Conservation (phyloP, 176 grass and related monocot species). For the Neostapfia colusana region DNA sequence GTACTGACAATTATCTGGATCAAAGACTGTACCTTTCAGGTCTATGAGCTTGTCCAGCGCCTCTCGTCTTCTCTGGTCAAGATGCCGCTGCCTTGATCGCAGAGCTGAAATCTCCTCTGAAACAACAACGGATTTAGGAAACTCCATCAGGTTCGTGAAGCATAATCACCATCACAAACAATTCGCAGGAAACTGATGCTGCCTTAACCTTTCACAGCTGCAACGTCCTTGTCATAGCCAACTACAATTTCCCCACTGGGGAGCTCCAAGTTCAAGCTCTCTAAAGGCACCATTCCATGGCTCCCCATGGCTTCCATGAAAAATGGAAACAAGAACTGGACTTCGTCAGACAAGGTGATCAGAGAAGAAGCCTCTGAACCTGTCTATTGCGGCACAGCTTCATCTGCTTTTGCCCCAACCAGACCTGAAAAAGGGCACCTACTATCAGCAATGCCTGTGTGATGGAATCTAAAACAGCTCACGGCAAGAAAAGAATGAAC, state of each 20-base stretch:
- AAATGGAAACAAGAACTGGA: not conserved
- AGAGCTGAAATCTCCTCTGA: conserved; percentile 62
- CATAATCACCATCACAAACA: conserved; percentile 1
- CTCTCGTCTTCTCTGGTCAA: conserved; percentile 56
- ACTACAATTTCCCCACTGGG: conserved; percentile 24
- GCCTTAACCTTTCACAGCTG: conserved; percentile 49
- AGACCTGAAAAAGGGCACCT: conserved; percentile 17
- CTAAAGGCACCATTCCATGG: too few relatives aligned
- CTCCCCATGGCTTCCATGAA: conserved; percentile 37
- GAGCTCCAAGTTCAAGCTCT: conserved; percentile 47
- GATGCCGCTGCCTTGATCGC: conserved; percentile 48
- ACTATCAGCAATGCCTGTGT: conserved; percentile 28
- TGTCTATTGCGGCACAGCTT: conserved; percentile 18
- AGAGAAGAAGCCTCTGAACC: conserved; percentile 24
- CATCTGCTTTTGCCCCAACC: conserved; percentile 16
- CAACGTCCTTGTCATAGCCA: conserved; percentile 48
- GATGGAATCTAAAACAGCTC: conserved; percentile 42
- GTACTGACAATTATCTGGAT: conserved; percentile 4
- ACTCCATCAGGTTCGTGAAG: not conserved
- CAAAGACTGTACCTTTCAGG: conserved; percentile 65
- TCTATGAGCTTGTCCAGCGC: conserved; percentile 79
- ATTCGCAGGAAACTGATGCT: not conserved
- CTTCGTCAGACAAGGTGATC: conserved; percentile 28
- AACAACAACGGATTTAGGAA: conserved; percentile 30
- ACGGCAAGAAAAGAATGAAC: conserved; percentile 50